Conservation (phyloP, 208 protist species). For the Trypanosoma boissoni region DNA sequence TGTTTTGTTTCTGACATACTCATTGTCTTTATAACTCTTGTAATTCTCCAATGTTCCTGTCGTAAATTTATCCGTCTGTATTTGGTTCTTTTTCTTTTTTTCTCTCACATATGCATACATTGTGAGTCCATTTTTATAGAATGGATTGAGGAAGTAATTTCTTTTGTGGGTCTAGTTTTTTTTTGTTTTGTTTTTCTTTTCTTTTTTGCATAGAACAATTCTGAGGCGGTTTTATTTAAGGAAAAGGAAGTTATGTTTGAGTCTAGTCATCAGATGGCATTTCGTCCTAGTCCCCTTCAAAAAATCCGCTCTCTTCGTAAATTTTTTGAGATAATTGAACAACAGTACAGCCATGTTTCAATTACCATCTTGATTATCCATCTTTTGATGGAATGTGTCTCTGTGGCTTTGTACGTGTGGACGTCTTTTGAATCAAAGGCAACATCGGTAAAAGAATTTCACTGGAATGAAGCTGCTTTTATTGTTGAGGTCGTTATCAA, state of each 20-base stretch:
- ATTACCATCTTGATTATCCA: conserved; percentile 51
- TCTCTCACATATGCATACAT: background rate
- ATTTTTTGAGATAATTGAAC: conserved; percentile 43
- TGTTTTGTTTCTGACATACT: background rate
- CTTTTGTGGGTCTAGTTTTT: too few relatives aligned
- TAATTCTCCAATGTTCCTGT: background rate
- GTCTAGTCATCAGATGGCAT: background rate
- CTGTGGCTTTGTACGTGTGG: conserved; percentile 68
- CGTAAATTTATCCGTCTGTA: too few relatives aligned
- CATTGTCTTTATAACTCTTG: background rate
- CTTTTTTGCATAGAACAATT: too few relatives aligned
- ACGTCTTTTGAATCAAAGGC: conserved; percentile 42
- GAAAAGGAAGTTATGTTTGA: background rate
- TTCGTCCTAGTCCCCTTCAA: background rate
- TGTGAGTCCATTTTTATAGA: too few relatives aligned
- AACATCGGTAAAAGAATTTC: conserved; percentile 32
- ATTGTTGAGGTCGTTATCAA: conserved; percentile 63
- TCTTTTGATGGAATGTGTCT: conserved; percentile 55
- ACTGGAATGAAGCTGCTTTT: conserved; percentile 54
- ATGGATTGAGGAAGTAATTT: too few relatives aligned
- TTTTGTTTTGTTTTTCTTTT: too few relatives aligned
- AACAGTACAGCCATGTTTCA: conserved; percentile 47
- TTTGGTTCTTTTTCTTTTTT: too few relatives aligned
- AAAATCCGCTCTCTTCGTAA: conserved; percentile 41
- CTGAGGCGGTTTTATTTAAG: background rate